phyloP scores from a whole-genome alignment of 345 rosid species.

The Corchorus capsularis region DNA sequence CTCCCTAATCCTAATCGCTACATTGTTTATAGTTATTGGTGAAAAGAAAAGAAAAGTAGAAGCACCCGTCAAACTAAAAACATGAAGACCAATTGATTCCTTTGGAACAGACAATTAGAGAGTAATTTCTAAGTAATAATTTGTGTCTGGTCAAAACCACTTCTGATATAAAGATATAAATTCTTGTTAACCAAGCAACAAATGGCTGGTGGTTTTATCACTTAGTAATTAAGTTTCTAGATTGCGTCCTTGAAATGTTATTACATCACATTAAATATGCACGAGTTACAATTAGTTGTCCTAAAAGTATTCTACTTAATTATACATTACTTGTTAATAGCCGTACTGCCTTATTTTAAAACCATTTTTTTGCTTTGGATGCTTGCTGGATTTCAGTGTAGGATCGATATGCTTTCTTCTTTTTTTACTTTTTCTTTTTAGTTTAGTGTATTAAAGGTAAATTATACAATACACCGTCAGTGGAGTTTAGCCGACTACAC shows the following conservation, averaged over 20 bases:
- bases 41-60: neutral
- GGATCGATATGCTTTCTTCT: neutral
- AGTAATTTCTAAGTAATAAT: neutral
- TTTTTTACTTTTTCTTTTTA: neutral
- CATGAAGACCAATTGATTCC: neutral
- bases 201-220: neutral
- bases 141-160: neutral
- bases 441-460: neutral
- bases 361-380: neutral
- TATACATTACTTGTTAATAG: no score
- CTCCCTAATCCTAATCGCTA: neutral
- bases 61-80: neutral
- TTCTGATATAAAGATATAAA: neutral
- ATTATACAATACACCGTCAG: no score
- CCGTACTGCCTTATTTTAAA: no score
- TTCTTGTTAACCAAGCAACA: slow-evolving; percentile 17
- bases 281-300: neutral
- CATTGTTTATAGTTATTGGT: neutral
- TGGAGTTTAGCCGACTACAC: no score
- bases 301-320: no score
- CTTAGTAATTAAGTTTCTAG: neutral
- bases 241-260: neutral
- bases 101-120: neutral
- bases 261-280: neutral
- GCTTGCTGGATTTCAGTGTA: neutral